phyloP scores from a whole-genome alignment of 257 asterid species.

The Solanum rostratum region DNA sequence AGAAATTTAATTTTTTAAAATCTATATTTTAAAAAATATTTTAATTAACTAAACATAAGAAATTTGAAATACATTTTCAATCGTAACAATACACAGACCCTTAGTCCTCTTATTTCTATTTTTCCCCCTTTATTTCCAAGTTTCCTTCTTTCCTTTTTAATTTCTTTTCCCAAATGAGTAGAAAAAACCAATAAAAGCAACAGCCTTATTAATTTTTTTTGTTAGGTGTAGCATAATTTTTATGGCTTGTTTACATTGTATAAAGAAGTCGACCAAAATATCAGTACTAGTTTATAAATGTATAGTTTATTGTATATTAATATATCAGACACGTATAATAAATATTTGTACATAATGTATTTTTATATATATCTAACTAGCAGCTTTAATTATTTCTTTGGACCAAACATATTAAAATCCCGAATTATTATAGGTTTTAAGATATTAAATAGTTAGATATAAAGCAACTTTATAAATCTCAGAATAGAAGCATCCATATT shows the following conservation, averaged over 20 bases:
- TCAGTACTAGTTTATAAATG: not conserved
- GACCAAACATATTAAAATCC: not conserved
- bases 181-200: not conserved
- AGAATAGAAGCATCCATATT: not conserved
- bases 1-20: not conserved
- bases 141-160: not conserved
- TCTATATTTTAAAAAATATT: not conserved
- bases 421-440: not conserved
- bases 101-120: not conserved
- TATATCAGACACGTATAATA: not conserved
- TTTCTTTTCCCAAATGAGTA: not conserved
- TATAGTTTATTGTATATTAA: not conserved
- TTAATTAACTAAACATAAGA: not conserved
- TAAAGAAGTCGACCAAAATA: not conserved
- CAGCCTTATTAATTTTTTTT: not conserved
- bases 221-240: not conserved
- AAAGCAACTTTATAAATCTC: not conserved
- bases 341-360: not conserved
- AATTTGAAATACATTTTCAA: not conserved
- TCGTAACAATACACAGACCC: not conserved
- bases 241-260: too few species aligned
- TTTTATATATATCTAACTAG: not conserved
- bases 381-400: not conserved
- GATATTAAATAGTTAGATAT: not conserved
- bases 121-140: not conserved